These are phyloP conservation scores for Peronospora belbahrii DNA, from an alignment of 352 stramenopile species.

Conservation along the genomic window DNA sequence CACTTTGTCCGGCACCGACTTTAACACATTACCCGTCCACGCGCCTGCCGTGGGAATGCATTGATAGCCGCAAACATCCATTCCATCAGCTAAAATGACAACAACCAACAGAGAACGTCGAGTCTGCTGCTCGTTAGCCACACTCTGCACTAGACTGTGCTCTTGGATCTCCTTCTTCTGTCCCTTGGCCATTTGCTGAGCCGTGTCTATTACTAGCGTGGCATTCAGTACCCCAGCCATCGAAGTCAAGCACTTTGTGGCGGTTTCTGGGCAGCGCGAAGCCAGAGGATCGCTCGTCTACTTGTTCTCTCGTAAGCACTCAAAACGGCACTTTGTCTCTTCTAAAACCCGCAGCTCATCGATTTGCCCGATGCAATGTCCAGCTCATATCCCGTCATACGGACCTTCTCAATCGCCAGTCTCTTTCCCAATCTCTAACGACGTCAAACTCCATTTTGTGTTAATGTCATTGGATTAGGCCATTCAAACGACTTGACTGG, in stretches of 20 bases:
- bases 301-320: slow-evolving; percentile 33
- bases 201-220: slow-evolving; percentile 39
- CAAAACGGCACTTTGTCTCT: slow-evolving; percentile 35
- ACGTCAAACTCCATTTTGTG: slow-evolving; percentile 58
- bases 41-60: slow-evolving; percentile 55
- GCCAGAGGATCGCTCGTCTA: slow-evolving; percentile 41
- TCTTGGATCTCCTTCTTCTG: slow-evolving; percentile 39
- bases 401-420: slow-evolving; percentile 33
- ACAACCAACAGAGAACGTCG: slow-evolving; percentile 16
- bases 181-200: slow-evolving; percentile 33
- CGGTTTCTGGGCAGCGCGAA: slow-evolving; percentile 34
- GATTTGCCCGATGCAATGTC: slow-evolving; percentile 34
- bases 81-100: slow-evolving; percentile 27
- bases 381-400: slow-evolving; percentile 57
- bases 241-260: slow-evolving; percentile 41
- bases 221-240: slow-evolving; percentile 49
- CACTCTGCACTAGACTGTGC: slow-evolving; percentile 19
- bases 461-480: slow-evolving; percentile 69
- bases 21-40: slow-evolving; percentile 43
- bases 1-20: slow-evolving; percentile 17
- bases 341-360: slow-evolving; percentile 26
- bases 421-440: slow-evolving; percentile 41
- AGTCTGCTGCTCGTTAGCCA: slow-evolving; percentile 15
- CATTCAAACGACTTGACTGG: slow-evolving; percentile 74
- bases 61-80: slow-evolving; percentile 21